Percentiles rank a stretch among this genome's conserved stretches.
phyloP scores from a whole-genome alignment of 495 filamentous ascomycete species.

The Penicillium mononematosum region DNA sequence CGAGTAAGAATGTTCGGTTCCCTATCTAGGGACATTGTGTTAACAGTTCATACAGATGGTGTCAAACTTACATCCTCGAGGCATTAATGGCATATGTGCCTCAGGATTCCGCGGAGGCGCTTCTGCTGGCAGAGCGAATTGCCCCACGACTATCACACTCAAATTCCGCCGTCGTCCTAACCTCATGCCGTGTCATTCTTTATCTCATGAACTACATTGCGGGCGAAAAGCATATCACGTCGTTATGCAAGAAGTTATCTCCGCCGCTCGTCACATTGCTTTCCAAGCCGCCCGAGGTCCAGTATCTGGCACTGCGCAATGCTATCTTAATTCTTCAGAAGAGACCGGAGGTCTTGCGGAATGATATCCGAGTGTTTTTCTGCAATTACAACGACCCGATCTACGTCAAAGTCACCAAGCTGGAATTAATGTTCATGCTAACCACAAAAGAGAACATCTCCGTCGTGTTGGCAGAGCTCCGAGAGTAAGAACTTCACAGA shows the following conservation, averaged over 20 bases:
- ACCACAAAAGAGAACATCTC: conserved; percentile 95
- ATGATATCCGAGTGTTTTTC: conserved; percentile 98
- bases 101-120: conserved; percentile 82
- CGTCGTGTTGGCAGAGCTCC: conserved; percentile 88
- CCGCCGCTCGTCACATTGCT: conserved; percentile 93
- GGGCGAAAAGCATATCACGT: conserved; percentile 85
- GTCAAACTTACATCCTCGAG: conserved; percentile 97
- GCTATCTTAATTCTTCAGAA: conserved; percentile 92
- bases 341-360: conserved; percentile 87
- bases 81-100: conserved; percentile 98
- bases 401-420: conserved; percentile 98
- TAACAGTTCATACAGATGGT: conserved; percentile 70
- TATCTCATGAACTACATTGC: conserved; percentile 99
- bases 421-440: conserved; percentile 99
- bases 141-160: conserved; percentile 91
- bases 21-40: not conserved
- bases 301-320: conserved; percentile 94
- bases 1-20: conserved; percentile 61
- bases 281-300: conserved; percentile 94
- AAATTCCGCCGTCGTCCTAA: conserved; percentile 94
- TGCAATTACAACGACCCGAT: conserved; percentile 99
- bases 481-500: conserved; percentile 60
- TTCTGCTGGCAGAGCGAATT: conserved; percentile 88
- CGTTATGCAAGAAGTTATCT: conserved; percentile 88
- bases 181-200: conserved; percentile 90